phyloP scores from a whole-genome alignment of 176 grass and related monocot genomes.

The Leersia perrieri region DNA sequence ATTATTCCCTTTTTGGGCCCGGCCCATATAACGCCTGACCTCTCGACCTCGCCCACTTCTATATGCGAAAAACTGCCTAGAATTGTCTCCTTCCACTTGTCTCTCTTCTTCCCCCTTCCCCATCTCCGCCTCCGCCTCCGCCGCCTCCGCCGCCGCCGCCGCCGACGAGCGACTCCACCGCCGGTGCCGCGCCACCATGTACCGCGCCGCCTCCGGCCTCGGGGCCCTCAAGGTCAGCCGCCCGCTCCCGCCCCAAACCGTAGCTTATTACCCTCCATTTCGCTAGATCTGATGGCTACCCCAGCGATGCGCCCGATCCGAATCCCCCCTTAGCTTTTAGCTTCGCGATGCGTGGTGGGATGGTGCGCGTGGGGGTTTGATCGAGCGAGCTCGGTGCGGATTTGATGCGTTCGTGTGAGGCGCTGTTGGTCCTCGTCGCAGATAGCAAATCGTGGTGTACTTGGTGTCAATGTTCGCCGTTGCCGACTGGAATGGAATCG shows the following conservation, averaged over 20 bases:
- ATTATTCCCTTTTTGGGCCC: neutral
- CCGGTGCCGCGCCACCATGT: constrained; percentile 47
- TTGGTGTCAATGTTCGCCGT: neutral
- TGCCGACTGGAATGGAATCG: neutral
- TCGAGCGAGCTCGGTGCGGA: neutral
- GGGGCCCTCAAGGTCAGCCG: constrained; percentile 66
- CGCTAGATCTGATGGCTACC: constrained; percentile 37
- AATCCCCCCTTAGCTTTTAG: neutral
- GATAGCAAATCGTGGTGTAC: neutral
- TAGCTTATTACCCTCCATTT: neutral
- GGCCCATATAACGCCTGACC: neutral
- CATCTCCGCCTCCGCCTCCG: constrained; percentile 17
- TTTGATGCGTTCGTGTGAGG: neutral
- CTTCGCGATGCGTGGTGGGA: neutral
- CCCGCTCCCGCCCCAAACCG: constrained; percentile 11
- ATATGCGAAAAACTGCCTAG: neutral
- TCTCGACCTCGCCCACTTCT: neutral
- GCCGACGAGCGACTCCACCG: neutral
- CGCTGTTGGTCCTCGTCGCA: neutral
- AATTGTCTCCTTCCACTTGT: constrained; percentile 37
- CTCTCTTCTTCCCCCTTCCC: constrained; percentile 1
- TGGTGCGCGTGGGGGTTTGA: neutral
- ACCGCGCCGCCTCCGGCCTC: constrained; percentile 61
- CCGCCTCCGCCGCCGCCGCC: constrained; percentile 26
- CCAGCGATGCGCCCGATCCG: constrained; percentile 29